These are phyloP conservation scores for Sugiyamaella grinbergsii DNA, from an alignment of 1,139 yeast genomes.

Conservation along the genomic window DNA sequence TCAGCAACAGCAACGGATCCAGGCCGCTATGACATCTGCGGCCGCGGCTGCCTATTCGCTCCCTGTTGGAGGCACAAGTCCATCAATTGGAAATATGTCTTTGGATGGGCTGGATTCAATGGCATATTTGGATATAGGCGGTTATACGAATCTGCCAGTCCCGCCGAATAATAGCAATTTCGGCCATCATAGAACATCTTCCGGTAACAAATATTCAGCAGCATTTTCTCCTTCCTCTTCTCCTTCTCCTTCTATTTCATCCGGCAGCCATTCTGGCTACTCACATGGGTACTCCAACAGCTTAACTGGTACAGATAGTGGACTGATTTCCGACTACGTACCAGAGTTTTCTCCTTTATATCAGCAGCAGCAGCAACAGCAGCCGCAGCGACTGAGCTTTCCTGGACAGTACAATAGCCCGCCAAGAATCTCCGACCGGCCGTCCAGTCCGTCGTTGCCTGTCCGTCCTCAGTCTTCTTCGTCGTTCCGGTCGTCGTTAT, in stretches of 20 bases:
- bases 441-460: slow-evolving; percentile 35
- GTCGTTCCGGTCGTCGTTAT: slow-evolving; percentile 26
- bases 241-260: slow-evolving; percentile 4
- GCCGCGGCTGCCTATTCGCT: slow-evolving; percentile 23
- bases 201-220: slow-evolving; percentile 5
- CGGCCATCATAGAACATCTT: slow-evolving; percentile 11
- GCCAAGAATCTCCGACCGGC: slow-evolving; percentile 23
- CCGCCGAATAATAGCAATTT: neutral
- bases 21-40: slow-evolving; percentile 39
- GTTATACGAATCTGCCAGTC: slow-evolving; percentile 1
- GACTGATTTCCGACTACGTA: slow-evolving; percentile 6
- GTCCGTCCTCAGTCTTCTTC: slow-evolving; percentile 35
- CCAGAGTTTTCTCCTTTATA: slow-evolving; percentile 16
- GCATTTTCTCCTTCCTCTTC: slow-evolving; percentile 14
- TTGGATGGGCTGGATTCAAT: slow-evolving; percentile 11
- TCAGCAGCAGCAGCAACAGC: slow-evolving; percentile 23
- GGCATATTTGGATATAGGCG: slow-evolving; percentile 11
- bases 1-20: slow-evolving; percentile 43
- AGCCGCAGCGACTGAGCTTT: slow-evolving; percentile 13
- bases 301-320: slow-evolving; percentile 6
- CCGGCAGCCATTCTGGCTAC: neutral
- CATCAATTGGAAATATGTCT: neutral
- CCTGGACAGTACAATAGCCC: neutral
- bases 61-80: slow-evolving; percentile 5
- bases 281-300: slow-evolving; percentile 19